Evolutionary conservation across 2,329 filamentous ascomycete species (phyloP).

Genomic region (Aspergillus amoenus): DNA sequence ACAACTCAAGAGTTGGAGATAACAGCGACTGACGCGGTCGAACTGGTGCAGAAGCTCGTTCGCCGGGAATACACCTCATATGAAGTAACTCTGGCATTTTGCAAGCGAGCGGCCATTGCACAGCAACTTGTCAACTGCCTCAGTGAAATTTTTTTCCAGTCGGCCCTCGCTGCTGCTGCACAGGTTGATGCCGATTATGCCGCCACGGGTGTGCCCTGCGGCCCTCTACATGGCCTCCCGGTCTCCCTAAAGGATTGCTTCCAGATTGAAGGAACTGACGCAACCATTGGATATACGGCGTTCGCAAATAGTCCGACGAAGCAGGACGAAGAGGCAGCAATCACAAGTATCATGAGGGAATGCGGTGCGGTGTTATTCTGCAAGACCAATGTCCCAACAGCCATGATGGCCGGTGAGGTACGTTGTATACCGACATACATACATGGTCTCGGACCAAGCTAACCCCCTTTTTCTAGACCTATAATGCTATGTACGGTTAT

Average conservation of each 20-base stretch:
- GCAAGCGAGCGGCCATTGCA: background rate
- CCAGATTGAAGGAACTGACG: background rate
- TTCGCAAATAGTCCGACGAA: background rate
- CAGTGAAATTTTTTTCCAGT: background rate
- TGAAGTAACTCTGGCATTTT: background rate
- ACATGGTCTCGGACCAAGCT: too few relatives aligned
- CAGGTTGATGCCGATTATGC: background rate
- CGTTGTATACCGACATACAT: background rate
- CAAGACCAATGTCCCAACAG: too few relatives aligned
- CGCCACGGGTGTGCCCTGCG: background rate
- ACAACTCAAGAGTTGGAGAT: background rate
- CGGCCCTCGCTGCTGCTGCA: background rate
- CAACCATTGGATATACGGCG: background rate
- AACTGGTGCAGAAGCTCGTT: background rate
- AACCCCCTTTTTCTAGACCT: background rate
- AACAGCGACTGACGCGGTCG: background rate
- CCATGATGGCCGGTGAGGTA: background rate
- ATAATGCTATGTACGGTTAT: background rate
- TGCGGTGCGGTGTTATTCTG: too few relatives aligned
- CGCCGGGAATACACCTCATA: background rate
- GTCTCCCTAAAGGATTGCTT: background rate
- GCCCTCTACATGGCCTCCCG: background rate
- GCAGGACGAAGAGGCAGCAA: too few relatives aligned
- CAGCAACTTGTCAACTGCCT: background rate
- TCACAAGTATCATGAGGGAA: too few relatives aligned